Conservation (phyloP, 805 yeast genomes). For the Tetrapisispora arboricola region DNA sequence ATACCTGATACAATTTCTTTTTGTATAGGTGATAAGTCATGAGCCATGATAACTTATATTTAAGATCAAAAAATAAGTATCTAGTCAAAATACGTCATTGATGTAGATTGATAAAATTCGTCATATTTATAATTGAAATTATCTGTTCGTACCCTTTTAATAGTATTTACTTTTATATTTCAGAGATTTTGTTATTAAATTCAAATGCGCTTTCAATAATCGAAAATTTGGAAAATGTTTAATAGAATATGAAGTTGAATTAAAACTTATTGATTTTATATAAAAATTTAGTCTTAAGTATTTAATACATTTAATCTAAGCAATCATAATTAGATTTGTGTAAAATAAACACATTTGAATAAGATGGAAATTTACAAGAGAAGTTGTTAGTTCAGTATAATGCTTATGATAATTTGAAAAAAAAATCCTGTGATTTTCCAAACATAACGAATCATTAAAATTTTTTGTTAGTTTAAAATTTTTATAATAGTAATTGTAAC, state of each 20-base stretch:
- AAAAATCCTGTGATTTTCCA: no score
- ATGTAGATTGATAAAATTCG: neutral
- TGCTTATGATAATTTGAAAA: neutral
- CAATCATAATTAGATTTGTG: neutral
- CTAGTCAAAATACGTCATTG: neutral
- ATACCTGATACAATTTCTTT: conserved; percentile 63
- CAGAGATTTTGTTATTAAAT: no score
- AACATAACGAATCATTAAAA: neutral
- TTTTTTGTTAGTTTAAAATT: neutral
- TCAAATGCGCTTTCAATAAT: neutral
- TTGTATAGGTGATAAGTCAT: conserved; percentile 19
- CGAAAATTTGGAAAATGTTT: neutral
- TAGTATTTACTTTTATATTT: no score
- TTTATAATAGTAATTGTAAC: conserved; percentile 75
- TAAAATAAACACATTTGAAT: neutral
- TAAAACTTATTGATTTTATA: neutral
- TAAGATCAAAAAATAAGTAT: no score
- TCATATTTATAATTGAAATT: no score
- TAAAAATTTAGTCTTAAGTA: neutral
- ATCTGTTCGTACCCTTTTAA: neutral
- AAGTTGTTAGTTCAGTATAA: neutral
- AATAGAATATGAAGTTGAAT: conserved; percentile 1
- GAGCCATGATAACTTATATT: no score
- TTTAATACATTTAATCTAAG: neutral
- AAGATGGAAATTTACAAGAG: conserved; percentile 1